Evolutionary conservation across 257 asterid genomes (phyloP).

Genomic region (Thymus quinquecostatus): DNA sequence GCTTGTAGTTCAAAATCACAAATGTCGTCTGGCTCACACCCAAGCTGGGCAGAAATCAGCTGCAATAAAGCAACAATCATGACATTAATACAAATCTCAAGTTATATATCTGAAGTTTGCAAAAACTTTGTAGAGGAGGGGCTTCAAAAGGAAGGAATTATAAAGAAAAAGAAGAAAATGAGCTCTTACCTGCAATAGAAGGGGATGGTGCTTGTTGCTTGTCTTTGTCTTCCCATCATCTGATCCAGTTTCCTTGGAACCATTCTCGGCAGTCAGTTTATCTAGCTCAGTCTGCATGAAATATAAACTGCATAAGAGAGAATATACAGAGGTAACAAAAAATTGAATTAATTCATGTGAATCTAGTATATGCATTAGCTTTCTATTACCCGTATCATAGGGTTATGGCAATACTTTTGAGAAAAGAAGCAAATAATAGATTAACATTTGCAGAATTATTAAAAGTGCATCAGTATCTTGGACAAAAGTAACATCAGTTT

Average conservation of each 20-base stretch:
- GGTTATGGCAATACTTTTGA: neutral
- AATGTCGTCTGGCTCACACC: constrained; percentile 82
- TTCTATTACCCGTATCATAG: neutral
- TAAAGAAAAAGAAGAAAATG: neutral
- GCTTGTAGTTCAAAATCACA: constrained; percentile 97
- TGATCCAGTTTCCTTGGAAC: constrained; percentile 47
- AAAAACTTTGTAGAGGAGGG: constrained; percentile 10
- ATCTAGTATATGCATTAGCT: constrained; percentile 4
- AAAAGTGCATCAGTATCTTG: neutral
- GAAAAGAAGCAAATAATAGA: neutral
- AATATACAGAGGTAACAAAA: neutral
- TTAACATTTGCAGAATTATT: constrained; percentile 1
- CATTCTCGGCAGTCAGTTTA: constrained; percentile 58
- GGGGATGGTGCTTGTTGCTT: constrained; percentile 69
- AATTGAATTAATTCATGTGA: constrained; percentile 3
- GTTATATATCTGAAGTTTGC: neutral
- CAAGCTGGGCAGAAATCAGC: constrained; percentile 76
- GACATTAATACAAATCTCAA: neutral
- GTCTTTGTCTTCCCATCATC: constrained; percentile 40
- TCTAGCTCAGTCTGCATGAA: constrained; percentile 73
- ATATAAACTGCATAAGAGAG: constrained; percentile 16
- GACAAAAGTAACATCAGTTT: neutral
- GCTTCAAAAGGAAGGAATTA: neutral
- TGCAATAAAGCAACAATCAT: constrained; percentile 34
- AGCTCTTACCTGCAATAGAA: constrained; percentile 73